Percentiles rank a stretch among this genome's conserved stretches.
Conservation (phyloP, 1,284 basidiomycete genomes). For the Tilletia indica region DNA sequence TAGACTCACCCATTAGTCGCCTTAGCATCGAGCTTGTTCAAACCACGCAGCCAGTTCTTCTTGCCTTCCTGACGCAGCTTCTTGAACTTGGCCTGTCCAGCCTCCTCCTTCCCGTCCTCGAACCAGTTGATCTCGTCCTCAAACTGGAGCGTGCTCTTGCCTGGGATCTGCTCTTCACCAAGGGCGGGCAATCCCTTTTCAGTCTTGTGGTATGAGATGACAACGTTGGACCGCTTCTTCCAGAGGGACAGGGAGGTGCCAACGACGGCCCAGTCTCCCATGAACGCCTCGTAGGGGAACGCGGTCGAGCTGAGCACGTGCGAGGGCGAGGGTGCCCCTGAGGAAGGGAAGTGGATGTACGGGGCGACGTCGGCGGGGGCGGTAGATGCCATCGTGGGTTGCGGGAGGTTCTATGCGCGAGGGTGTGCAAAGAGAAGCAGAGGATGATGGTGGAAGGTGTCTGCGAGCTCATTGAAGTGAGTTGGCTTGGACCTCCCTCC, state of each 20-base stretch:
- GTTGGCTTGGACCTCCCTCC: too few species aligned
- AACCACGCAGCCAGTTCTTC: constrained; percentile 56
- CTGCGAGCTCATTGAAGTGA: too few species aligned
- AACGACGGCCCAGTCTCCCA: constrained; percentile 61
- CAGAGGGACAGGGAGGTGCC: constrained; percentile 62
- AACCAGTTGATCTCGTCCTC: constrained; percentile 46
- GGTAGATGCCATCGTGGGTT: neutral
- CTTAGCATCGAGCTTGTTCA: constrained; percentile 53
- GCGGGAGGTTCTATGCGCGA: neutral
- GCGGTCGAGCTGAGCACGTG: constrained; percentile 40
- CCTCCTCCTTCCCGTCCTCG: constrained; percentile 58
- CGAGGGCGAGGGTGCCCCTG: constrained; percentile 24
- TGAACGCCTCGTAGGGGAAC: constrained; percentile 58
- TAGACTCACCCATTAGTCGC: neutral
- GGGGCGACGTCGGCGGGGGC: neutral
- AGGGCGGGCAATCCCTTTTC: constrained; percentile 24
- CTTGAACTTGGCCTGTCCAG: constrained; percentile 50
- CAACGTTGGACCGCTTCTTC: constrained; percentile 61
- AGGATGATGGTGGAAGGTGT: too few species aligned
- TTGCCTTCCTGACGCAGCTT: constrained; percentile 45
- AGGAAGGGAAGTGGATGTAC: constrained; percentile 18
- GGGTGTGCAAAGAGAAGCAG: neutral
- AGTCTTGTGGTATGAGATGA: constrained; percentile 57
- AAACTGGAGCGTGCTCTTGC: constrained; percentile 25
- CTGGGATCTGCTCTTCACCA: constrained; percentile 19